A percentile compares a stretch with the other conserved stretches of the same genome.
These are phyloP conservation scores for Colletotrichum ledebouriae DNA, from an alignment of 2,329 filamentous ascomycete genomes.

Conservation along the genomic window DNA sequence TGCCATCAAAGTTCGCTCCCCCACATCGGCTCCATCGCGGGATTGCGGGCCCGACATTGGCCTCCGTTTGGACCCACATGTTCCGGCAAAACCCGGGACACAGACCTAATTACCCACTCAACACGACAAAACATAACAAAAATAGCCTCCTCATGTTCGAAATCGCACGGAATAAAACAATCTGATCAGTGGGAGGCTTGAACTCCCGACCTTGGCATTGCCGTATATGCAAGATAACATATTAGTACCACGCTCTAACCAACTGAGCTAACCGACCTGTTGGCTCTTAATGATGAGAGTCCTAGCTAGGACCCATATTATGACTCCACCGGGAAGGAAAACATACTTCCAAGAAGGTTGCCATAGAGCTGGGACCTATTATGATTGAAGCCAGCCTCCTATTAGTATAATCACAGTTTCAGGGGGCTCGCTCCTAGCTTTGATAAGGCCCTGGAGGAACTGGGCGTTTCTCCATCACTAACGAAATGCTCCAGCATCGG, in stretches of 20 bases:
- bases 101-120: background rate
- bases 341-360: too few relatives aligned
- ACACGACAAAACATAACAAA: background rate
- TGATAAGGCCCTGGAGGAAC: too few relatives aligned
- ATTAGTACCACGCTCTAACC: conserved; percentile 43
- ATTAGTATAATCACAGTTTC: too few relatives aligned
- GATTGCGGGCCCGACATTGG: too few relatives aligned
- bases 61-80: background rate
- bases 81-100: background rate
- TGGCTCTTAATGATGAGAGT: accelerated
- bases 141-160: background rate
- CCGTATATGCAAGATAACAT: conserved; percentile 24
- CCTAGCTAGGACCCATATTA: background rate
- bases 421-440: too few relatives aligned
- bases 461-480: too few relatives aligned
- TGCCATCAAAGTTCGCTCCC: too few relatives aligned
- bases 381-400: too few relatives aligned
- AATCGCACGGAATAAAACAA: background rate
- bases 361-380: too few relatives aligned
- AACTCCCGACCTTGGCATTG: conserved; percentile 42
- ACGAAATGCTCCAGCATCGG: too few relatives aligned
- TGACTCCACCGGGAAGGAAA: background rate
- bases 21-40: too few relatives aligned
- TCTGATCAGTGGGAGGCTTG: conserved; percentile 42
- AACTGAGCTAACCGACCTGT: conserved; percentile 42